Base-by-base conservation (phyloP, 306 rosid genomes). In the Rosa persica region DNA sequence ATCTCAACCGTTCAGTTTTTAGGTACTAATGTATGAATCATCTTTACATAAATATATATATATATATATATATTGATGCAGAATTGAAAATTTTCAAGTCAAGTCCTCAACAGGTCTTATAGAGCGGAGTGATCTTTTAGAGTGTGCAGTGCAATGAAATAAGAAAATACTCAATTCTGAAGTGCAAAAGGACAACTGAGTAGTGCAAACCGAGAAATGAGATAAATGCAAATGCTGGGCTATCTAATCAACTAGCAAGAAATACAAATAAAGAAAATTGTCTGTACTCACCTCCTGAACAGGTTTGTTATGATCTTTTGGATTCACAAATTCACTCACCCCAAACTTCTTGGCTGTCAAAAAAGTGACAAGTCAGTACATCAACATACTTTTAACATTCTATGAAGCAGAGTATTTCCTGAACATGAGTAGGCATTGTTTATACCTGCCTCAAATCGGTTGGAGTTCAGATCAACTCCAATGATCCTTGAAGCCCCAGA, bases 281-380 rank as follows among this genome's bases (percentile, higher is more conserved):
- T 16, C 20, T 58, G 58, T 73, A 67, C 89, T 64, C 79, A 89
- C 97, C 91, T 92, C n/a, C 76, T 94, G 97, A 65, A 90, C 86
- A 23, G 98, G 98, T 43, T 94, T 94, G 86, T 80, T 74, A 43
- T 94, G 92, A 19, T 92, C 97, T 85, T 87, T 94, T 11, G 98
- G 98, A 85, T 94, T 94, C 86, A 92, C 94, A 13, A 94, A 94
- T 70, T 94, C 89, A 70, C 70, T 94, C 25, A 89, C 92, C 1
- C 98, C 98, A 69, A 94, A 92, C 76, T 88, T 94, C 82, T 92
- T 94, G 79, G 97, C 97, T 93, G 91, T 38, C 81, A 82, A 72
- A 7, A 55, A 67, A 19, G 47, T 22, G 75, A 76, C 69, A 71
- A 54, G 38, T 23, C 48, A 25, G 43, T 64, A 30, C 30, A 76